Percentiles rank a stretch among this genome's conserved stretches.
These are phyloP conservation scores for Pleurotus salmoneostramineus DNA, from an alignment of 768 basidiomycete genomes.

Conservation along the genomic window DNA sequence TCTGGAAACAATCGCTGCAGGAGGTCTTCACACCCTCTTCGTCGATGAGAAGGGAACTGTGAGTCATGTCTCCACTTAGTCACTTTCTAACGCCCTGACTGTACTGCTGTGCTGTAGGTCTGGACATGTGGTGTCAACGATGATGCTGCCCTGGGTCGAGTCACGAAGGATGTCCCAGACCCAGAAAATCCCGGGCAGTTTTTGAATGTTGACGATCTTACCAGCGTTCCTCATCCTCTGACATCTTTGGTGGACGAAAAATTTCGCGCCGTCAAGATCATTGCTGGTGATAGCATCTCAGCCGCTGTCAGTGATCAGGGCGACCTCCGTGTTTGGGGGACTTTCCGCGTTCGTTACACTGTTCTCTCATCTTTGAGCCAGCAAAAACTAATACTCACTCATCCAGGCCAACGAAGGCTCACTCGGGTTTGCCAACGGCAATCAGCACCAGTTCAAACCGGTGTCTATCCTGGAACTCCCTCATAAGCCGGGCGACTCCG, in stretches of 20 bases:
- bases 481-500: slow-evolving; percentile 59
- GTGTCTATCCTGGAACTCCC: slow-evolving; percentile 54
- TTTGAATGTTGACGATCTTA: slow-evolving; percentile 51
- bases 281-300: slow-evolving; percentile 85
- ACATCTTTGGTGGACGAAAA: slow-evolving; percentile 68
- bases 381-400: slow-evolving; percentile 8
- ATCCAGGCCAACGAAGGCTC: slow-evolving; percentile 70
- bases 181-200: slow-evolving; percentile 57
- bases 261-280: slow-evolving; percentile 81
- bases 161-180: slow-evolving; percentile 59
- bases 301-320: slow-evolving; percentile 80
- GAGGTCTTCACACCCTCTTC: slow-evolving; percentile 87
- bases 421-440: slow-evolving; percentile 75
- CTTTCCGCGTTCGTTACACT: slow-evolving; percentile 68
- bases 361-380: background rate
- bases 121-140: slow-evolving; percentile 90
- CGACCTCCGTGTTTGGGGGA: slow-evolving; percentile 82
- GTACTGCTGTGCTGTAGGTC: slow-evolving; percentile 39
- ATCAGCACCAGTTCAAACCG: slow-evolving; percentile 66
- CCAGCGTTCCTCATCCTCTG: slow-evolving; percentile 60
- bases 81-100: background rate
- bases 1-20: slow-evolving; percentile 76
- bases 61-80: slow-evolving; percentile 26
- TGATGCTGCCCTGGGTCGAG: slow-evolving; percentile 81
- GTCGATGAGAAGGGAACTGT: slow-evolving; percentile 90